These are phyloP conservation scores for Glonium stellatum DNA, from an alignment of 495 filamentous ascomycete genomes.

Conservation along the genomic window DNA sequence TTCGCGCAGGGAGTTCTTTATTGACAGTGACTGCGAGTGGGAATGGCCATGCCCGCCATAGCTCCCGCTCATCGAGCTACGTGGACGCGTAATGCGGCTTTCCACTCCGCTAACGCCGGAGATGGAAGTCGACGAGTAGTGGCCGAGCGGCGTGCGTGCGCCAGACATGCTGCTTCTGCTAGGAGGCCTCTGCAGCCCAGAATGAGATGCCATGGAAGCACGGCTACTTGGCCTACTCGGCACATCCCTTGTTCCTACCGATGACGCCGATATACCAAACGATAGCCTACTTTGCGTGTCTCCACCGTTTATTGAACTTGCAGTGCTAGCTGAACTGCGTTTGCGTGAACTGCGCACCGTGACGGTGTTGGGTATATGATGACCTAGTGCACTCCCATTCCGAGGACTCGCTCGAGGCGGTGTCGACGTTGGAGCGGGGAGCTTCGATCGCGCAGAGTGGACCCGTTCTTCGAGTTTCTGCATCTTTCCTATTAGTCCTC, in stretches of 20 bases:
- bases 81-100: conserved; percentile 39
- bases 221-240: conserved; percentile 53
- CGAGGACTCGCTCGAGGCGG: conserved; percentile 78
- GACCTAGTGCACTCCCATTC: conserved; percentile 46
- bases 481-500: conserved; percentile 91
- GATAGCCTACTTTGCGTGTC: conserved; percentile 40
- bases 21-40: conserved; percentile 18
- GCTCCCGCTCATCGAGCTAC: conserved; percentile 49
- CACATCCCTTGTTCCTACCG: conserved; percentile 28
- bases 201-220: conserved; percentile 49
- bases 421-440: conserved; percentile 70
- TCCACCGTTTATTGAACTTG: conserved; percentile 29
- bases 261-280: conserved; percentile 34
- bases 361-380: conserved; percentile 62
- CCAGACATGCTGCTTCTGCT: conserved; percentile 64
- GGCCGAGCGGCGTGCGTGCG: conserved; percentile 56
- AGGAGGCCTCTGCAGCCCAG: conserved; percentile 46
- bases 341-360: conserved; percentile 71
- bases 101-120: conserved; percentile 30
- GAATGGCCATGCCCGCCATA: conserved; percentile 33
- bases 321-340: conserved; percentile 51
- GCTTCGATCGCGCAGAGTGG: conserved; percentile 85
- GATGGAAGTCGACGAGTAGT: conserved; percentile 35
- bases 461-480: conserved; percentile 88
- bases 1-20: conserved; percentile 8